A percentile compares a stretch with the other conserved stretches of the same genome.
Conservation (phyloP, 2,329 filamentous ascomycete species). For the Colletotrichum tabaci region DNA sequence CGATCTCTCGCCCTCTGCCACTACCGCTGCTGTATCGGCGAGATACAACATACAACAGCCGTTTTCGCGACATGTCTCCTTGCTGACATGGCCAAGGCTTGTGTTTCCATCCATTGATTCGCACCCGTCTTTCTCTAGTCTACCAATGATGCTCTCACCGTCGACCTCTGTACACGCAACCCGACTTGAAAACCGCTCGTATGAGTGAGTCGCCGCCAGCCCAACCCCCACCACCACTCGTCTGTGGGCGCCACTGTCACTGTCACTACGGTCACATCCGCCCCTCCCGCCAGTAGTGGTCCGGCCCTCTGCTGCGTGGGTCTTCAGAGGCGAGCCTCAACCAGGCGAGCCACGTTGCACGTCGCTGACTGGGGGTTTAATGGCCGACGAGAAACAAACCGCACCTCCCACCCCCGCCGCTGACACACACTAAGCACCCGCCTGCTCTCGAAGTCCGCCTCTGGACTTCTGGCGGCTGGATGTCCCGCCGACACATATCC, state of each 20-base stretch:
- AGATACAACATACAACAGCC: background rate
- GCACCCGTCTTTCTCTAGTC: no score
- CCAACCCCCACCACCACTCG: constrained; percentile 26
- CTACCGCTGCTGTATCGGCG: background rate
- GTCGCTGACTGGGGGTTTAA: constrained; percentile 39
- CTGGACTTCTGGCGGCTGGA: background rate
- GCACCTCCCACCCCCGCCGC: constrained; percentile 23
- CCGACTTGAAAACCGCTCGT: background rate
- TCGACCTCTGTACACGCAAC: background rate
- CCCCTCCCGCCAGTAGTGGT: constrained; percentile 41
- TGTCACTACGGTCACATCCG: constrained; percentile 38
- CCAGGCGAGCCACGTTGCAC: constrained; percentile 46
- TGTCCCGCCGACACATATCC: background rate
- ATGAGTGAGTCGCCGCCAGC: constrained; percentile 19
- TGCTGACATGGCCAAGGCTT: constrained; percentile 14
- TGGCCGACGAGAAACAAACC: constrained; percentile 38
- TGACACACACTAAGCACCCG: background rate
- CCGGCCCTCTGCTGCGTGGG: constrained; percentile 41
- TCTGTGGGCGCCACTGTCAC: constrained; percentile 26
- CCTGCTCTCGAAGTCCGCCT: constrained; percentile 8
- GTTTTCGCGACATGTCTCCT: background rate
- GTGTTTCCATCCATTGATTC: background rate
- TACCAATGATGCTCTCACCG: background rate
- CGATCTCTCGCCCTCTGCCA: background rate
- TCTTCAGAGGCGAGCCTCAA: constrained; percentile 42